Percentiles rank a stretch among this genome's conserved stretches.
Evolutionary conservation across 305 asterid species (phyloP).

Genomic region (Fraxinus ornus): DNA sequence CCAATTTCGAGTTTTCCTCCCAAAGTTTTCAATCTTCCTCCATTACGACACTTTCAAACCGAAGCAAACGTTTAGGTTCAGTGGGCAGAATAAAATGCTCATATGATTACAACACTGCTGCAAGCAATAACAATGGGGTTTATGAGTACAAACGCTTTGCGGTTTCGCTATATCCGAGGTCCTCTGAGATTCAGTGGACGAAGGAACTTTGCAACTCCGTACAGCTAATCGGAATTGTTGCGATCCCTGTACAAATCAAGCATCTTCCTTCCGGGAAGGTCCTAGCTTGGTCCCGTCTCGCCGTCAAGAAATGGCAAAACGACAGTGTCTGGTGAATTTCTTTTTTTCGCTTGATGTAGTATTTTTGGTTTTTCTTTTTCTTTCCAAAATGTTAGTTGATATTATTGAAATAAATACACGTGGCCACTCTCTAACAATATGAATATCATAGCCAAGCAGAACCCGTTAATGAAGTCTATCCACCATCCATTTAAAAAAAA

Average conservation of each 20-base stretch:
- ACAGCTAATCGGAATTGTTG: constrained; percentile 74
- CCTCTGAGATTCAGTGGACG: constrained; percentile 82
- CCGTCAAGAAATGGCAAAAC: constrained; percentile 78
- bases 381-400: too few species aligned
- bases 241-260: constrained; percentile 62
- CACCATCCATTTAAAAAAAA: too few species aligned
- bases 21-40: not conserved
- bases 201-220: constrained; percentile 83
- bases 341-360: not conserved
- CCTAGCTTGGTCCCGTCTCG: constrained; percentile 77
- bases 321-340: constrained; percentile 59
- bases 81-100: constrained; percentile 10
- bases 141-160: constrained; percentile 55
- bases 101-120: not conserved
- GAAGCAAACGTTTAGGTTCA: constrained; percentile 25
- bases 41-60: not conserved
- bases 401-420: too few species aligned
- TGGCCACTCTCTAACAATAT: too few species aligned
- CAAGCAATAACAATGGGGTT: constrained; percentile 26
- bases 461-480: too few species aligned
- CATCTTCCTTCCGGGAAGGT: constrained; percentile 69
- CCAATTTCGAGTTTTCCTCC: not conserved
- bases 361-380: too few species aligned
- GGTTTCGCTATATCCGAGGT: constrained; percentile 52
- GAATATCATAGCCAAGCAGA: too few species aligned